Evolutionary conservation across 768 basidiomycete species (phyloP).

Genomic region (Amylocystis lapponica): DNA sequence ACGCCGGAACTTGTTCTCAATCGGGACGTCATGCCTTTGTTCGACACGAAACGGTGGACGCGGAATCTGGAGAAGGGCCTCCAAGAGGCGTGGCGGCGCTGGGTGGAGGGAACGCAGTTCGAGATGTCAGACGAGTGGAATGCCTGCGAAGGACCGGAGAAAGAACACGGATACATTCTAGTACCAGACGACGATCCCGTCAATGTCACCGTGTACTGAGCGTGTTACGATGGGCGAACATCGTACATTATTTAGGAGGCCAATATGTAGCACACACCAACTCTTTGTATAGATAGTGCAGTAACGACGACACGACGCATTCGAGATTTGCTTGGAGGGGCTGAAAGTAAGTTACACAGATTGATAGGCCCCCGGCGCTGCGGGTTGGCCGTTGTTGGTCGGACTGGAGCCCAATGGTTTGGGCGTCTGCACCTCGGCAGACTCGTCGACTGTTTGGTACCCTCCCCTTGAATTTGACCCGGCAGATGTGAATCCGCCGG

Average conservation of each 20-base stretch:
- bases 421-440: slow-evolving; percentile 16
- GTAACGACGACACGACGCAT: not conserved
- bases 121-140: slow-evolving; percentile 33
- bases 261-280: slow-evolving; percentile 8
- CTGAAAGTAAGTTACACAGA: too few relatives aligned
- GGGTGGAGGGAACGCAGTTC: slow-evolving; percentile 38
- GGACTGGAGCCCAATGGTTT: slow-evolving; percentile 20
- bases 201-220: slow-evolving; percentile 13
- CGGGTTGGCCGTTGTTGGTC: slow-evolving; percentile 11
- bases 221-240: not conserved
- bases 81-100: slow-evolving; percentile 39
- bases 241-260: not conserved
- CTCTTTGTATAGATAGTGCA: slow-evolving; percentile 7
- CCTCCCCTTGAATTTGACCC: slow-evolving; percentile 29
- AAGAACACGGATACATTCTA: slow-evolving; percentile 24
- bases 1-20: slow-evolving; percentile 36
- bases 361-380: slow-evolving; percentile 29
- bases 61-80: slow-evolving; percentile 42
- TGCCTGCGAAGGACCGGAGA: slow-evolving; percentile 25
- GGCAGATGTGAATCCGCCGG: slow-evolving; percentile 33
- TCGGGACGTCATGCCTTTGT: slow-evolving; percentile 38
- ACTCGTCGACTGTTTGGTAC: slow-evolving; percentile 32
- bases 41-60: slow-evolving; percentile 44
- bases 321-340: not conserved
- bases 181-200: slow-evolving; percentile 21